Evolutionary conservation across 2,329 filamentous ascomycete species (phyloP).

Genomic region (Exophiala oligosperma): DNA sequence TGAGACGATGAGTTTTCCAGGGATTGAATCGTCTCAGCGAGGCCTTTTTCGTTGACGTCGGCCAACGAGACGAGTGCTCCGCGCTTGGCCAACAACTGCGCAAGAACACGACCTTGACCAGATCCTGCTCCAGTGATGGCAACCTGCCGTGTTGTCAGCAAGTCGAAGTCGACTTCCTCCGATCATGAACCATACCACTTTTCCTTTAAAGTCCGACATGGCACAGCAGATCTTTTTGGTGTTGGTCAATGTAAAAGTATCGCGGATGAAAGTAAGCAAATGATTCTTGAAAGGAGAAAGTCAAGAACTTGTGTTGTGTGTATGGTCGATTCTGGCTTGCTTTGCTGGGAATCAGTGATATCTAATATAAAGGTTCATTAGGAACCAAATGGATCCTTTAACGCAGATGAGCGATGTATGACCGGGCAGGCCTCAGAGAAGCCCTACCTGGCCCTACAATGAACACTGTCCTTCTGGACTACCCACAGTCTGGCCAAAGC

Average conservation of each 20-base stretch:
- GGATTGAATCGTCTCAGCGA: conserved; percentile 34
- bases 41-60: conserved; percentile 44
- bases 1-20: conserved; percentile 12
- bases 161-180: background rate
- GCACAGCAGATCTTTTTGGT: background rate
- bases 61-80: conserved; percentile 51
- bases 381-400: background rate
- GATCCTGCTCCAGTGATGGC: conserved; percentile 34
- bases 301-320: background rate
- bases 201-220: conserved; percentile 18
- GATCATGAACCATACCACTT: conserved; percentile 13
- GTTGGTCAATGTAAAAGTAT: background rate
- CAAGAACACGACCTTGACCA: conserved; percentile 52
- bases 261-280: background rate
- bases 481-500: background rate
- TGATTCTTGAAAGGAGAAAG: background rate
- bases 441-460: background rate
- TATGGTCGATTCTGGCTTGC: background rate
- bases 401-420: background rate
- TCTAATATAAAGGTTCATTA: background rate
- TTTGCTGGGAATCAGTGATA: background rate
- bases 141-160: conserved; percentile 1
- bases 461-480: background rate
- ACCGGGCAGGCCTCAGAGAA: background rate
- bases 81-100: conserved; percentile 44